phyloP scores from a whole-genome alignment of 2,329 filamentous ascomycete genomes.

The Aspergillus brunneoviolaceus region DNA sequence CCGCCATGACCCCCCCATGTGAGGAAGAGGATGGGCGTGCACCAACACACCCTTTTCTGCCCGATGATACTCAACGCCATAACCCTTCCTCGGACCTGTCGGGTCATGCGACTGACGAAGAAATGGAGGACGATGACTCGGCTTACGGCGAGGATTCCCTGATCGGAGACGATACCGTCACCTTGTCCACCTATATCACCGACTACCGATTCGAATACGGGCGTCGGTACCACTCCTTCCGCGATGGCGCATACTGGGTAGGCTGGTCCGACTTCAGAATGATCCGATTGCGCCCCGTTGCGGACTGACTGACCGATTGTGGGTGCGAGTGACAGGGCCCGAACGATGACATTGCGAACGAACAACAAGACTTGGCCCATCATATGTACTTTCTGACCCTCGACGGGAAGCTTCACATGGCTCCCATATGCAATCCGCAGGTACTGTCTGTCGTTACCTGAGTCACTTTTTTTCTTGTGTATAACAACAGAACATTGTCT shows the following conservation, averaged over 20 bases:
- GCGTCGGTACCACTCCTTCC: slow-evolving; percentile 35
- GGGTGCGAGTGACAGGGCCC: slow-evolving; percentile 12
- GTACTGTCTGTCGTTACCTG: slow-evolving; percentile 6
- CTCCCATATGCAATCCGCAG: slow-evolving; percentile 26
- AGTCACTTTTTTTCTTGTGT: background rate
- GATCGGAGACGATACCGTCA: slow-evolving; percentile 27
- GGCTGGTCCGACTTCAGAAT: background rate
- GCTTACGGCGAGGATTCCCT: slow-evolving; percentile 21
- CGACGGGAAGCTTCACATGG: slow-evolving; percentile 31
- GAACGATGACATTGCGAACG: slow-evolving; percentile 25
- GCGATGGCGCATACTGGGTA: slow-evolving; percentile 29
- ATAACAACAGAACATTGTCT: background rate
- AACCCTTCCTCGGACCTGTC: background rate
- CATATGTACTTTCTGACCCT: slow-evolving; percentile 41
- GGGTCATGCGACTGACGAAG: slow-evolving; percentile 3
- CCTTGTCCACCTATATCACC: slow-evolving; percentile 28
- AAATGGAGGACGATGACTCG: slow-evolving; percentile 17
- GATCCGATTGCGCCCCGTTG: background rate
- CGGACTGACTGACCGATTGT: background rate
- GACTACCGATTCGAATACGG: slow-evolving; percentile 33
- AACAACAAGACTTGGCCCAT: slow-evolving; percentile 33
- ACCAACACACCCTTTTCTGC: background rate
- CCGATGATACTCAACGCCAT: background rate
- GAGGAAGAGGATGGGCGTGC: background rate
- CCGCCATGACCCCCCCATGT: slow-evolving; percentile 8